Conservation (phyloP, 805 yeast species). For the Monosporozyma solicola region DNA sequence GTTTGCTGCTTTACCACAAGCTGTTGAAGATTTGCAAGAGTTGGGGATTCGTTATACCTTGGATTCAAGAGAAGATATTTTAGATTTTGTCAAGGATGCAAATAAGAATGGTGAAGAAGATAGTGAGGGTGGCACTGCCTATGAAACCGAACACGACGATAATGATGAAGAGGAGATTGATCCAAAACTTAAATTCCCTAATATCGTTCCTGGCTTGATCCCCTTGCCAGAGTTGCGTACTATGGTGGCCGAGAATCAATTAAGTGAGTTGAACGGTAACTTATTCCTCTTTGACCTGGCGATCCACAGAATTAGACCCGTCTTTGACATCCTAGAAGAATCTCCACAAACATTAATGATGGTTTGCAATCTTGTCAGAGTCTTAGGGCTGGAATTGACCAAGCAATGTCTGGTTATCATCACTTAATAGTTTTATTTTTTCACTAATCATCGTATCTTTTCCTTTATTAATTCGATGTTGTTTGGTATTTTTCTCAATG, state of each 20-base stretch:
- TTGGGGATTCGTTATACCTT: background rate
- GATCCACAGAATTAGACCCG: conserved; percentile 20
- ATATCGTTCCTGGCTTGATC: conserved; percentile 42
- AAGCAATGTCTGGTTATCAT: conserved; percentile 22
- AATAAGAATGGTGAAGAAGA: background rate
- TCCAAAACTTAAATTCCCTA: conserved; percentile 26
- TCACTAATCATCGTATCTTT: background rate
- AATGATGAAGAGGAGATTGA: conserved; percentile 1
- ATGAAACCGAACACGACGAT: conserved; percentile 4
- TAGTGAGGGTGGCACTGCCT: background rate
- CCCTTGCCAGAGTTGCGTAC: conserved; percentile 40
- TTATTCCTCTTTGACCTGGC: conserved; percentile 20
- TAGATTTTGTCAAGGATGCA: background rate
- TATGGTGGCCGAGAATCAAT: conserved; percentile 27
- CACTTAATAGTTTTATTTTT: background rate
- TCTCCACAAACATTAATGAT: conserved; percentile 16
- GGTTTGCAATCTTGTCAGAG: conserved; percentile 36
- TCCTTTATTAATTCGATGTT: background rate
- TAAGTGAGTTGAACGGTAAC: conserved; percentile 16
- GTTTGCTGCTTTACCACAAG: background rate
- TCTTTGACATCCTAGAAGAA: conserved; percentile 18
- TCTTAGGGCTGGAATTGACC: conserved; percentile 35
- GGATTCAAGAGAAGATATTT: background rate
- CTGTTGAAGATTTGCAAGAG: background rate
- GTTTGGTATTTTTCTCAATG: background rate